Evolutionary conservation across 176 grass and related monocot species (phyloP), one percentile per base, ranked within the genome.

Genomic region (Zea mays): DNA sequence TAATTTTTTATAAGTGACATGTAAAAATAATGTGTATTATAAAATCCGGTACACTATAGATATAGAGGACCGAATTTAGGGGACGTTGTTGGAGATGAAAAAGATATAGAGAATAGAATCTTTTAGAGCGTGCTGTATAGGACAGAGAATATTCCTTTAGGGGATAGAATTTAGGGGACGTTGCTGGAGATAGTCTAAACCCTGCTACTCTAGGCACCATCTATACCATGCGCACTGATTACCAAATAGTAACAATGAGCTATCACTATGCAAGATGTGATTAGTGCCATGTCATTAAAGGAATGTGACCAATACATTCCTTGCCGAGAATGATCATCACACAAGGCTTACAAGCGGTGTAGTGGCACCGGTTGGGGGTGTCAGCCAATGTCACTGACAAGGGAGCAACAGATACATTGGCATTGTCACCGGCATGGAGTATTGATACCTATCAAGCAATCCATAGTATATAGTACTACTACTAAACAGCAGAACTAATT

Each of bases 171-270:
- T n/a, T n/a, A n/a, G n/a, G n/a, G n/a, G n/a, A n/a, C n/a, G n/a
- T n/a, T n/a, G n/a, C n/a, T n/a, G n/a, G n/a, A n/a, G n/a, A n/a
- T n/a, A n/a, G n/a, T n/a, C n/a, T n/a, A n/a, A 76, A 5, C 17
- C 38, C 40, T 27, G 15, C 67, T 49, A 5, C 34, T 58, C 27
- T 27, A 47, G 34, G 41, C 48, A 2, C 2, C 42, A 68, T 47
- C 27, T 33, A 78, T 55, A 55, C 37, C 34, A 41, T 27, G 35
- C 50, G 55, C 19, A 42, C 6, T 5, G 13, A 62, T 75, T 66
- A 54, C 34, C 6, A 78, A 57, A 75, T 20, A 34, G 11, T 55
- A 73, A 13, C 10, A 78, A n/a, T 54, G 35, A 78, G 46, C 10
- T 38, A 20, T 56, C 4, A 12, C 14, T 19, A 52, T 38, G 4